phyloP scores from a whole-genome alignment of 2,329 filamentous ascomycete genomes.

The Iodosphaeria phyllophila region DNA sequence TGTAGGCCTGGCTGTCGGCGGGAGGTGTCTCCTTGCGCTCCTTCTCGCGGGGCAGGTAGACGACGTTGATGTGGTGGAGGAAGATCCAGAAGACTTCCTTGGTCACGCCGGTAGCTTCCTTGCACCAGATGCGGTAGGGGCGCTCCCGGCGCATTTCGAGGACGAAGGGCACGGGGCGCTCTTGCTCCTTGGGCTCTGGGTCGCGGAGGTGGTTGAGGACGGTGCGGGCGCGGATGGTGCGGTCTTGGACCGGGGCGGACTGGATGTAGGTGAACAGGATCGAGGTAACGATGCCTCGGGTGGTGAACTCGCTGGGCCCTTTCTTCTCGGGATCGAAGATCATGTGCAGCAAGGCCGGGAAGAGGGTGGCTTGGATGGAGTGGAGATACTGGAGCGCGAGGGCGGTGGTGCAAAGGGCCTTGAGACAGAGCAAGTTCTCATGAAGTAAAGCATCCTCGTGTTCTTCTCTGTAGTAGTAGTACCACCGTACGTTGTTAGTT shows the following conservation, averaged over 20 bases:
- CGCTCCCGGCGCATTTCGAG: constrained; percentile 72
- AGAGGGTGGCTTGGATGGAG: constrained; percentile 61
- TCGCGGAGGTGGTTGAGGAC: constrained; percentile 68
- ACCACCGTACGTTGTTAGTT: constrained; percentile 14
- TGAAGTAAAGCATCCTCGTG: constrained; percentile 88
- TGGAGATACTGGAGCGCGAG: constrained; percentile 67
- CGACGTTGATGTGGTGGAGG: constrained; percentile 78
- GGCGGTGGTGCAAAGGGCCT: constrained; percentile 83
- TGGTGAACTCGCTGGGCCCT: constrained; percentile 90
- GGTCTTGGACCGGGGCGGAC: constrained; percentile 38
- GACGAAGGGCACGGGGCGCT: constrained; percentile 68
- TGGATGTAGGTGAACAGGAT: constrained; percentile 80
- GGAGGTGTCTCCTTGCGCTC: constrained; percentile 11
- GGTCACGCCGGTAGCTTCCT: constrained; percentile 79
- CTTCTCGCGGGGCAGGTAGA: constrained; percentile 40
- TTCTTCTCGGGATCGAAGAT: constrained; percentile 97
- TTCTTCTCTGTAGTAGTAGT: constrained; percentile 47
- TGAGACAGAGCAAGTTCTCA: constrained; percentile 81
- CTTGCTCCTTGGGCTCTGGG: constrained; percentile 54
- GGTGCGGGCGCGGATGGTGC: constrained; percentile 49
- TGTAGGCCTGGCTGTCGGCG: constrained; percentile 35
- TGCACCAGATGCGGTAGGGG: constrained; percentile 86
- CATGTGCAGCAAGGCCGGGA: constrained; percentile 73
- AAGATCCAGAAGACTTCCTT: constrained; percentile 99
- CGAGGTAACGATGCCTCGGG: constrained; percentile 74